Evolutionary conservation across 2,329 filamentous ascomycete genomes (phyloP).

Genomic region (Chrysosporium queenslandicum): DNA sequence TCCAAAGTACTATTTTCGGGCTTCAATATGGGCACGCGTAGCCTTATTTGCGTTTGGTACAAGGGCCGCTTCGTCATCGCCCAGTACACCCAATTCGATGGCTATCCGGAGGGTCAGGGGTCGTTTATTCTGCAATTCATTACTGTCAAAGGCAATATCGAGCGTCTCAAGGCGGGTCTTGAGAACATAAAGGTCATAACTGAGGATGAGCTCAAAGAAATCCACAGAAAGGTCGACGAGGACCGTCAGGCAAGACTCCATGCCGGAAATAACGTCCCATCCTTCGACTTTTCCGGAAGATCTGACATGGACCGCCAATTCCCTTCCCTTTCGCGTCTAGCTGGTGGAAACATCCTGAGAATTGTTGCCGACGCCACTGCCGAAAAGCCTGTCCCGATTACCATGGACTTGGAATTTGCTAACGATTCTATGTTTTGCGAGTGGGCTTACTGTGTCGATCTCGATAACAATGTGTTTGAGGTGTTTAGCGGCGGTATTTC

Average conservation of each 20-base stretch:
- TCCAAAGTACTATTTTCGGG: not conserved
- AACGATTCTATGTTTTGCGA: constrained; percentile 20
- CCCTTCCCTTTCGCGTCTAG: constrained; percentile 17
- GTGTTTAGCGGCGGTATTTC: constrained; percentile 9
- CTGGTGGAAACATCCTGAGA: constrained; percentile 17
- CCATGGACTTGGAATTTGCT: constrained; percentile 19
- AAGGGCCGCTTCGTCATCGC: constrained; percentile 21
- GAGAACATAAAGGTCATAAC: constrained; percentile 15
- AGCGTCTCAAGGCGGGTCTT: constrained; percentile 19
- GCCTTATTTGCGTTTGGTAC: constrained; percentile 20
- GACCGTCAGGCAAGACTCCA: not conserved
- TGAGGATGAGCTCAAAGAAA: constrained; percentile 12
- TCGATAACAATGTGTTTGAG: constrained; percentile 20
- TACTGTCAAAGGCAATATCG: constrained; percentile 18
- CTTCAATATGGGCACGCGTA: constrained; percentile 19
- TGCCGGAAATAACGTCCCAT: not conserved
- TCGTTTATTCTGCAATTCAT: constrained; percentile 20
- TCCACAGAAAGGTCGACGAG: constrained; percentile 2
- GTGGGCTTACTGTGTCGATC: constrained; percentile 23
- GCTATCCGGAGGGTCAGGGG: constrained; percentile 23
- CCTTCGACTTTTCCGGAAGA: not conserved
- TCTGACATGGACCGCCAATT: constrained; percentile 6
- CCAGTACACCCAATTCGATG: constrained; percentile 25
- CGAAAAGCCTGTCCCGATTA: constrained; percentile 16
- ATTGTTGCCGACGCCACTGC: constrained; percentile 15